Evolutionary conservation across 805 yeast genomes (phyloP).

Genomic region (Saccharomyces mikatae): DNA sequence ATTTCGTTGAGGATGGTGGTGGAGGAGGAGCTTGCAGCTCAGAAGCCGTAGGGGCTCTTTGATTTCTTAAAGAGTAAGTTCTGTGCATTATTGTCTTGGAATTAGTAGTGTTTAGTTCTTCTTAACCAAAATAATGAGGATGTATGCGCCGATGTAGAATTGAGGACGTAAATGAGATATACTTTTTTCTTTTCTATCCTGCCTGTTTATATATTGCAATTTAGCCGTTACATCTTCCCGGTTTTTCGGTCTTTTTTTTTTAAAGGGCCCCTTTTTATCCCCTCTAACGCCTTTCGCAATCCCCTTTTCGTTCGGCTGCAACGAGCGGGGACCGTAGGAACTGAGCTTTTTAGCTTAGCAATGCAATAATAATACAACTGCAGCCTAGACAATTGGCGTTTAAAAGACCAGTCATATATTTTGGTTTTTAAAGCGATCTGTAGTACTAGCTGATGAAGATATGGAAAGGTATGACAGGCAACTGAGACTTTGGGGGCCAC

Average conservation of each 20-base stretch:
- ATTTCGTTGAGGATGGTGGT: slow-evolving; percentile 66
- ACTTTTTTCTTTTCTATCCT: background rate
- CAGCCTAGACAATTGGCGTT: background rate
- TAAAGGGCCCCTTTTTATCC: background rate
- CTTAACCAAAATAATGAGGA: background rate
- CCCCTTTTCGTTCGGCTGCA: background rate
- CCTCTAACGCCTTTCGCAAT: background rate
- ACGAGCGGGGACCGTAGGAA: background rate
- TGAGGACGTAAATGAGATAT: background rate
- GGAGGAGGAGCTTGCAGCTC: slow-evolving; percentile 76
- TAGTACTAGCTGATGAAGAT: background rate
- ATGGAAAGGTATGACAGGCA: slow-evolving; percentile 73
- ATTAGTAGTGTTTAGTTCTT: background rate
- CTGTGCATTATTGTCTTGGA: slow-evolving; percentile 50
- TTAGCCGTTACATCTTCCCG: background rate
- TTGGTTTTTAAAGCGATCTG: background rate
- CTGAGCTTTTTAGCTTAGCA: background rate
- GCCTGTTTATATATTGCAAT: background rate
- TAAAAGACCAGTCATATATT: background rate
- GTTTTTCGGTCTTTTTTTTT: background rate
- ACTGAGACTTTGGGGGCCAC: slow-evolving; percentile 72
- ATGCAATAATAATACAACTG: background rate
- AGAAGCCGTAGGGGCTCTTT: slow-evolving; percentile 77
- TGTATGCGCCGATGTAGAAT: background rate
- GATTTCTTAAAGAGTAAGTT: slow-evolving; percentile 72